Evolutionary conservation across 2,329 filamentous ascomycete species (phyloP).

Genomic region (Rutstroemia sp.): DNA sequence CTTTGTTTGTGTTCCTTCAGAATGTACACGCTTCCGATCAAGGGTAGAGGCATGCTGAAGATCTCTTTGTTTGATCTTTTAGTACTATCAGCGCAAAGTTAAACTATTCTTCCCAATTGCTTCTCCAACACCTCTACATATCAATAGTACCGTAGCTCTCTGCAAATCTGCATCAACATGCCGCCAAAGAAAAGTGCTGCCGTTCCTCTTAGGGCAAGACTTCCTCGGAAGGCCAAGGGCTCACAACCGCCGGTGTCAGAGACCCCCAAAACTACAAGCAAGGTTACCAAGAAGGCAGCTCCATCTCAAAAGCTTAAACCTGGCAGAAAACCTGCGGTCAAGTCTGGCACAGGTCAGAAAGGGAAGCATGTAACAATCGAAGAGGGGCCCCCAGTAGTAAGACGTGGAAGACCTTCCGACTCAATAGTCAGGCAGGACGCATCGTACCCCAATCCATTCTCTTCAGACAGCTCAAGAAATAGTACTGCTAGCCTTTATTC

Average conservation of each 20-base stretch:
- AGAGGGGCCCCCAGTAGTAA: background rate
- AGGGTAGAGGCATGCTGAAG: too few relatives aligned
- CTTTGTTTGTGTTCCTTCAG: too few relatives aligned
- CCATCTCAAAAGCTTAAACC: background rate
- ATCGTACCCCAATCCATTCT: slow-evolving; percentile 4
- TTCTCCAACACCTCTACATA: background rate
- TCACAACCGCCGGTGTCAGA: background rate
- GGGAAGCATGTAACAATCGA: background rate
- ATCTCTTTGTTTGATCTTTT: too few relatives aligned
- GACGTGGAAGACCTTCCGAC: background rate
- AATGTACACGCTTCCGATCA: too few relatives aligned
- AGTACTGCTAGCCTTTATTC: slow-evolving; percentile 1
- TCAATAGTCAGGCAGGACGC: slow-evolving; percentile 8
- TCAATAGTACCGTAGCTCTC: background rate
- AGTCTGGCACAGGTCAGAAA: background rate
- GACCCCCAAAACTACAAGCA: background rate
- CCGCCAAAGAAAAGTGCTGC: background rate
- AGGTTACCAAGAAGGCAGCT: background rate
- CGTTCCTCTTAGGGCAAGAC: background rate
- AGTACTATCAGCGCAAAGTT: background rate
- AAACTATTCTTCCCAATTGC: background rate
- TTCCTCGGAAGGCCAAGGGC: slow-evolving; percentile 3
- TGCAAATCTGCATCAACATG: background rate
- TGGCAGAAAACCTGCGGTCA: background rate
- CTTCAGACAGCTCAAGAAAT: background rate